These are phyloP conservation scores for Kwoniella shivajii DNA, from an alignment of 1,284 basidiomycete species.

Conservation along the genomic window DNA sequence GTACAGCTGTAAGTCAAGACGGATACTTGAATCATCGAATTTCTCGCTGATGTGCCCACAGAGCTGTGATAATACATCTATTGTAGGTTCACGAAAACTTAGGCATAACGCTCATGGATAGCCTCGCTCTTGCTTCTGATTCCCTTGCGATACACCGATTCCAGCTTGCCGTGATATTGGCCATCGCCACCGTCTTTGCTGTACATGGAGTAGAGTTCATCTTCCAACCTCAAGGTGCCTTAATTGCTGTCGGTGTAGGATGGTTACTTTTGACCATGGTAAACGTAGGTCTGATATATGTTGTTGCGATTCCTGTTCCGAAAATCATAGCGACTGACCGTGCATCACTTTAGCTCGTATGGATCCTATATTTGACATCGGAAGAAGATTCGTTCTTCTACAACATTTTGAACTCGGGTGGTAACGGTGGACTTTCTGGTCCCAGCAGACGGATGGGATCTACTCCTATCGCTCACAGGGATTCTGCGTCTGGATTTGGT, in stretches of 20 bases:
- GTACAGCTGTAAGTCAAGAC: constrained; percentile 37
- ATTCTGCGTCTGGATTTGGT: constrained; percentile 21
- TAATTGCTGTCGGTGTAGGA: constrained; percentile 83
- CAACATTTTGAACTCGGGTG: constrained; percentile 79
- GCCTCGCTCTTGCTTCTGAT: constrained; percentile 44
- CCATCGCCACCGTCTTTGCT: constrained; percentile 83
- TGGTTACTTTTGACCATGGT: constrained; percentile 91
- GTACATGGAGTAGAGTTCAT: constrained; percentile 56
- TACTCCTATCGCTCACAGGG: constrained; percentile 11
- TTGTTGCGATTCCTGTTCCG: neutral
- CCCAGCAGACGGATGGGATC: constrained; percentile 37
- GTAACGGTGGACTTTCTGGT: constrained; percentile 81
- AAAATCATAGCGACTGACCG: neutral
- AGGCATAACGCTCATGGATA: constrained; percentile 15
- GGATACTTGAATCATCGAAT: constrained; percentile 35
- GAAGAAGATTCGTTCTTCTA: constrained; percentile 87
- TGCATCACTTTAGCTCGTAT: constrained; percentile 68
- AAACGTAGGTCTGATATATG: constrained; percentile 59
- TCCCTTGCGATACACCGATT: constrained; percentile 45
- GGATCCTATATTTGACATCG: constrained; percentile 94
- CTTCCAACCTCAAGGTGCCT: constrained; percentile 54
- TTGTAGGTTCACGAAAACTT: constrained; percentile 31
- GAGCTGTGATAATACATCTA: constrained; percentile 48
- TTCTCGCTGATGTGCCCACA: constrained; percentile 62
- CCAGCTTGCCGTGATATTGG: constrained; percentile 84